A percentile compares a stretch with the other conserved stretches of the same genome.
Conservation (phyloP, 805 yeast species). For the Candida palmyrensis region DNA sequence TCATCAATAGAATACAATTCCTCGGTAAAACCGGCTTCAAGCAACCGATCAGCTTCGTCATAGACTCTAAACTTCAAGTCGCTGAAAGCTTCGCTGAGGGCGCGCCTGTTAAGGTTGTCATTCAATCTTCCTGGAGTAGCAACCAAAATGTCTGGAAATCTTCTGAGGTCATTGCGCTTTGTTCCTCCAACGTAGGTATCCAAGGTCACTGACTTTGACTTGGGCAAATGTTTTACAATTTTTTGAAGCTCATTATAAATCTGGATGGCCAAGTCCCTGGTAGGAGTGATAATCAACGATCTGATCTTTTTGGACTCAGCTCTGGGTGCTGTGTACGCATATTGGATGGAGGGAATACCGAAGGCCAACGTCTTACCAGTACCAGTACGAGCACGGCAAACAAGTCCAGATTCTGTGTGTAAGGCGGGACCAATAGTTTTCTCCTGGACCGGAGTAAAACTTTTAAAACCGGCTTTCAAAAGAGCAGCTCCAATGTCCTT, state of each 20-base stretch:
- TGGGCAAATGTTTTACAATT: constrained; percentile 24
- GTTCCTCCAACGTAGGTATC: constrained; percentile 66
- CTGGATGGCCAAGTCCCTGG: constrained; percentile 87
- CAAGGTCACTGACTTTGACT: constrained; percentile 24
- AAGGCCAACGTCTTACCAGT: constrained; percentile 93
- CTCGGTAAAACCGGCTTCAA: constrained; percentile 75
- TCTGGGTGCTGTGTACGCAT: constrained; percentile 32
- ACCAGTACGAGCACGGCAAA: constrained; percentile 91
- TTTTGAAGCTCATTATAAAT: constrained; percentile 60
- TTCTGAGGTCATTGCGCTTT: constrained; percentile 31
- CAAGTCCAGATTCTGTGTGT: constrained; percentile 54
- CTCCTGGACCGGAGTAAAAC: constrained; percentile 67
- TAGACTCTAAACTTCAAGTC: constrained; percentile 61
- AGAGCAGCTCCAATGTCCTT: constrained; percentile 25
- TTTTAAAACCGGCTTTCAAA: constrained; percentile 39
- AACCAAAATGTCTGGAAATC: constrained; percentile 59
- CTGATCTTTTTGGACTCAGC: constrained; percentile 35
- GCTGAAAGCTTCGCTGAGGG: constrained; percentile 41
- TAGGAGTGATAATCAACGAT: constrained; percentile 76
- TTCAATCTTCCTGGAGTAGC: constrained; percentile 87
- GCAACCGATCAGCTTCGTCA: constrained; percentile 88
- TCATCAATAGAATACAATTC: constrained; percentile 57
- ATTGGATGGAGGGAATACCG: constrained; percentile 72
- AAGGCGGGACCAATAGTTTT: constrained; percentile 56
- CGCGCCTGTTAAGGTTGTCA: constrained; percentile 49